Conservation (phyloP, 2,329 filamentous ascomycete species). For the Phialemoniopsis sp. region DNA sequence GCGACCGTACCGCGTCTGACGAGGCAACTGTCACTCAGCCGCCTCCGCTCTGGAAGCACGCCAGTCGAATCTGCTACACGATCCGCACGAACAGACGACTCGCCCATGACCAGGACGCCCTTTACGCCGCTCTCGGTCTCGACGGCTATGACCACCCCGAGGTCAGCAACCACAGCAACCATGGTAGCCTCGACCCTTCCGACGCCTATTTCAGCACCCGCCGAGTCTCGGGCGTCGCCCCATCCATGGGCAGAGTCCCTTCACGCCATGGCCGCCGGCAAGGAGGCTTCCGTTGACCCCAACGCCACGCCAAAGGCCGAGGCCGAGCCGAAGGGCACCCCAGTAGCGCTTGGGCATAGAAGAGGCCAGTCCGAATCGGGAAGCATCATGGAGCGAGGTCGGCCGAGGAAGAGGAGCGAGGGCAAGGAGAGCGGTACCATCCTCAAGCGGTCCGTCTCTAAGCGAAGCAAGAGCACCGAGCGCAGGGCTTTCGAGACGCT, state of each 20-base stretch:
- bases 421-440: slow-evolving; percentile 23
- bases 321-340: slow-evolving; percentile 17
- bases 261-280: slow-evolving; percentile 17
- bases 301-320: slow-evolving; percentile 24
- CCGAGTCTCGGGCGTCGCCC: slow-evolving; percentile 30
- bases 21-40: slow-evolving; percentile 35
- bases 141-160: slow-evolving; percentile 34
- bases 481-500: slow-evolving; percentile 55
- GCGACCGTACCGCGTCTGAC: slow-evolving; percentile 23
- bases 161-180: slow-evolving; percentile 32
- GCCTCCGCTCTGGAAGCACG: slow-evolving; percentile 40
- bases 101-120: slow-evolving; percentile 38
- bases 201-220: slow-evolving; percentile 46
- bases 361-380: slow-evolving; percentile 53
- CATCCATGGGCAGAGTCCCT: slow-evolving; percentile 30
- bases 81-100: slow-evolving; percentile 39
- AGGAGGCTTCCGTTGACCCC: slow-evolving; percentile 19
- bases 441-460: slow-evolving; percentile 33
- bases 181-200: slow-evolving; percentile 35
- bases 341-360: slow-evolving; percentile 32
- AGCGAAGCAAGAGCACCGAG: slow-evolving; percentile 45
- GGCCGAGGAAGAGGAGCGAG: slow-evolving; percentile 52
- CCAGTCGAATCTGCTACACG: slow-evolving; percentile 33
- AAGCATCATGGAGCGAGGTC: slow-evolving; percentile 57
- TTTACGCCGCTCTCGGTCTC: slow-evolving; percentile 40